Evolutionary conservation across 2,329 filamentous ascomycete species (phyloP).

Genomic region (Fusarium cyanostomum): DNA sequence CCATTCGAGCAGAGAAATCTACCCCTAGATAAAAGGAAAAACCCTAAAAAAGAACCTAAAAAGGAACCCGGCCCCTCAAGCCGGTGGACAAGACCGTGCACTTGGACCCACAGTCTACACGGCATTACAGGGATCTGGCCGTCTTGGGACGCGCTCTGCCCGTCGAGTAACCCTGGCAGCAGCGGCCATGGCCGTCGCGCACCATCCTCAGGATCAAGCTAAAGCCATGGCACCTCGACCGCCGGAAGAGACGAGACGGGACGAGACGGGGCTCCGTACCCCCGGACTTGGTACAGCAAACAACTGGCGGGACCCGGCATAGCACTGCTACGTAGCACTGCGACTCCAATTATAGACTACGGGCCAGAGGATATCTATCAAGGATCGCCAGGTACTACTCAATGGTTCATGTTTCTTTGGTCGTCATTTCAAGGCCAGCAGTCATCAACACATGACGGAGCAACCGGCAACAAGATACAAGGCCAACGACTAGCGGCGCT

Average conservation of each 20-base stretch:
- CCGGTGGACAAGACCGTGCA: neutral
- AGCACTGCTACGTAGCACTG: neutral
- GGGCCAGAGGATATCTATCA: conserved; percentile 6
- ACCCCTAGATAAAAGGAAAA: too few relatives aligned
- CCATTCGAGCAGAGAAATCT: too few relatives aligned
- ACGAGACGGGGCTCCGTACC: conserved; percentile 6
- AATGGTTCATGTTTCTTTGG: neutral
- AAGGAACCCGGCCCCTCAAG: neutral
- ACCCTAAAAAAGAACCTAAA: neutral
- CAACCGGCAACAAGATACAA: conserved; percentile 17
- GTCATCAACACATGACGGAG: conserved; percentile 16
- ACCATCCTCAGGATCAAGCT: neutral
- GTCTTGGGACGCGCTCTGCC: conserved; percentile 18
- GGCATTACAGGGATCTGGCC: conserved; percentile 10
- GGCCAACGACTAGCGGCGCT: conserved; percentile 10
- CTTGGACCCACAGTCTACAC: conserved; percentile 5
- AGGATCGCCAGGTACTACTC: conserved; percentile 4
- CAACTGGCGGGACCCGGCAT: neutral
- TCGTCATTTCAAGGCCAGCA: neutral
- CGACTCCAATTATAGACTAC: conserved; percentile 1
- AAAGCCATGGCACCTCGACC: conserved; percentile 6
- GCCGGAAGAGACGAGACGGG: neutral
- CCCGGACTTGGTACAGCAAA: conserved; percentile 15
- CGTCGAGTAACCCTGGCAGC: conserved; percentile 3
- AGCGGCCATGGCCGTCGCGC: neutral